Base-by-base conservation (phyloP, 805 yeast genomes). In the Tetrapisispora taiwanensis region DNA sequence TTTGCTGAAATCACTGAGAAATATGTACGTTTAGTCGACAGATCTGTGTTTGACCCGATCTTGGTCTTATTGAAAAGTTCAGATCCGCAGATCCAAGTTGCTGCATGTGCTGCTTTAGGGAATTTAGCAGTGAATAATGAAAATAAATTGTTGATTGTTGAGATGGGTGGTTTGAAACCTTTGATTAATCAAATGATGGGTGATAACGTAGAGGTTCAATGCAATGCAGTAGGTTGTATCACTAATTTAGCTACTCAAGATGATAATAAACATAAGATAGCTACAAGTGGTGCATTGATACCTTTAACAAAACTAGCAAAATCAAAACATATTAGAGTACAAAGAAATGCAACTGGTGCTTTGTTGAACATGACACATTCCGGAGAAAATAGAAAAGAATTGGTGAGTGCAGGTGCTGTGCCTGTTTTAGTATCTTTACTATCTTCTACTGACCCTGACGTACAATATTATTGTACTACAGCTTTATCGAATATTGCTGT, bases 31-130 rank as follows among this genome's bases (percentile, higher is more conserved):
- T 83, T 90, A 34, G 97, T 92, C 30, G 81, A 83, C 55, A 74
- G 94, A 46, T 95, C 87, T 52, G 96, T 90, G 3, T 71, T 92
- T 52, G 97, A 92, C 63, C 98, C 97, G 41, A 89, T 92, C 35
- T 72, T 92, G 48, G 84, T 87, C 39, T 72, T 92, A 41, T 71
- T 92, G 52, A 95, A 90, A 63, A 78, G 84, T 48, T 72, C 82
- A 17, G 98, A 92, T 63, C 76, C 89, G 45, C 98, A 92, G 67
- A 95, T 92, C 31, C 97, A 92, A 68, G 76, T 97, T 43, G 98
- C 98, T 7, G 97, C 98, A 0, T 90, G 97, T 66, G 98, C 97
- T 6, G 97, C 98, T 2, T 70, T 92, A 53, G 98, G 98, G n/a
- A 92, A 92, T 57, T 71, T 92, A 57, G 99, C 99, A 2, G 98